These are phyloP conservation scores for Immersiporthe knoxdaviesiana DNA, from an alignment of 2,329 filamentous ascomycete species.

Conservation along the genomic window DNA sequence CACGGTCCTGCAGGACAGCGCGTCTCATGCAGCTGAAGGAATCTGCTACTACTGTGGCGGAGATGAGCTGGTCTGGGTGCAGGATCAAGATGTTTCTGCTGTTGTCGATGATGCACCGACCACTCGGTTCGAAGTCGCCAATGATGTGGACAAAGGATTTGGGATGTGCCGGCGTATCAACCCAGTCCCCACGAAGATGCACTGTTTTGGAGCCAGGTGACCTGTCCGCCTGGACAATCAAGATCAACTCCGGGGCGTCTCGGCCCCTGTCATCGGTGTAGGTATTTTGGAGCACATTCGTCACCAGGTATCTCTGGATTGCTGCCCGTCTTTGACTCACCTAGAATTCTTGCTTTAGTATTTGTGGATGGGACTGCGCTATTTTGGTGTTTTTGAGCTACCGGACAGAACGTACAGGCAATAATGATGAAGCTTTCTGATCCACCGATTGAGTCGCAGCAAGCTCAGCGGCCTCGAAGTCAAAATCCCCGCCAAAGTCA, in stretches of 20 bases:
- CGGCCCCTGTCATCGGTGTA: slow-evolving; percentile 68
- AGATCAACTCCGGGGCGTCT: slow-evolving; percentile 71
- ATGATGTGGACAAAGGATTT: slow-evolving; percentile 86
- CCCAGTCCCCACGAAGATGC: slow-evolving; percentile 83
- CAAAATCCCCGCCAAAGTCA: slow-evolving; percentile 73
- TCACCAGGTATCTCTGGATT: slow-evolving; percentile 86
- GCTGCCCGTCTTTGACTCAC: slow-evolving; percentile 68
- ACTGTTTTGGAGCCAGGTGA: slow-evolving; percentile 69
- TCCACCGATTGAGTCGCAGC: slow-evolving; percentile 69
- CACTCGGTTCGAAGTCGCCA: slow-evolving; percentile 70
- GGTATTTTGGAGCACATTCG: slow-evolving; percentile 69
- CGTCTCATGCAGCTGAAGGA: slow-evolving; percentile 90
- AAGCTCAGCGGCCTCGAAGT: slow-evolving; percentile 77
- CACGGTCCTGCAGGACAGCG: slow-evolving; percentile 89
- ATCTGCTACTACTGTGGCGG: slow-evolving; percentile 93
- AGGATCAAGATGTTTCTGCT: slow-evolving; percentile 82
- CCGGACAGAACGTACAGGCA: slow-evolving; percentile 57
- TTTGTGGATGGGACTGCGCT: slow-evolving; percentile 36
- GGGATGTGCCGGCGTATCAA: slow-evolving; percentile 73
- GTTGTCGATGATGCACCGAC: slow-evolving; percentile 83
- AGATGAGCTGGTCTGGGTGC: slow-evolving; percentile 94
- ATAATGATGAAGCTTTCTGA: slow-evolving; percentile 37
- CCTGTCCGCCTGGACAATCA: slow-evolving; percentile 81
- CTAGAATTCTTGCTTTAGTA: slow-evolving; percentile 69
- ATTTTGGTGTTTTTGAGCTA: slow-evolving; percentile 31